These are phyloP conservation scores for Talaromyces sp. DNA, from an alignment of 2,329 filamentous ascomycete genomes.

Conservation along the genomic window DNA sequence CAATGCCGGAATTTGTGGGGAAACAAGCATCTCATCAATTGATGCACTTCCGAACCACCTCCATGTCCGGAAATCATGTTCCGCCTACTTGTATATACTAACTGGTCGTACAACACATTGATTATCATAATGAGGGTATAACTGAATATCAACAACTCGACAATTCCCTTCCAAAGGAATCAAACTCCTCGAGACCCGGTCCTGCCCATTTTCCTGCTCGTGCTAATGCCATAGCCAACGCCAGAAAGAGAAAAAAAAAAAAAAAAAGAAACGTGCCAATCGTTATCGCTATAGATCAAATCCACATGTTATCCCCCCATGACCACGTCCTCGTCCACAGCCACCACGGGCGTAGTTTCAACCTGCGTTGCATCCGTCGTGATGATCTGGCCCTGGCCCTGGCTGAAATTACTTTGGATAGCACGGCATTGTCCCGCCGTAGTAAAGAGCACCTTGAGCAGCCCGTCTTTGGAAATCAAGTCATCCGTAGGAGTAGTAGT, in stretches of 20 bases:
- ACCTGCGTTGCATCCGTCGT: constrained; percentile 3
- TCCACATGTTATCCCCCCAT: not conserved
- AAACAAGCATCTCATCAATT: not conserved
- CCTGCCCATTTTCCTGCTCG: not conserved
- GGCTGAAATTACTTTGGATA: constrained; percentile 4
- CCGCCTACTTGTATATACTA: not conserved
- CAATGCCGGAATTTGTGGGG: not conserved
- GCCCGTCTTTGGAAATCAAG: constrained; percentile 16
- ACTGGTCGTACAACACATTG: not conserved
- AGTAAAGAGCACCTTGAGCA: constrained; percentile 35
- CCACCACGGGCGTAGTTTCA: not conserved
- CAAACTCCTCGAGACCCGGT: not conserved
- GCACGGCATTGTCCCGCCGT: constrained; percentile 20
- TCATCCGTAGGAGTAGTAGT: constrained; percentile 15
- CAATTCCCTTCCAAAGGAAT: not conserved
- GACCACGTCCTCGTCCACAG: not conserved
- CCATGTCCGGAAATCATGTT: not conserved
- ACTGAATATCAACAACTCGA: not conserved
- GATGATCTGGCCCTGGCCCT: constrained; percentile 5
- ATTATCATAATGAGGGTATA: not conserved
- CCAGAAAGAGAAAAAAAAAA: not conserved
- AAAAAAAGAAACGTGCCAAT: not conserved
- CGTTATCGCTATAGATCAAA: not conserved
- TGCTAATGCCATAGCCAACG: not conserved
- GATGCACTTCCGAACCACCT: not conserved